phyloP scores from a whole-genome alignment of 116 monocot species.

The Zostera marina region DNA sequence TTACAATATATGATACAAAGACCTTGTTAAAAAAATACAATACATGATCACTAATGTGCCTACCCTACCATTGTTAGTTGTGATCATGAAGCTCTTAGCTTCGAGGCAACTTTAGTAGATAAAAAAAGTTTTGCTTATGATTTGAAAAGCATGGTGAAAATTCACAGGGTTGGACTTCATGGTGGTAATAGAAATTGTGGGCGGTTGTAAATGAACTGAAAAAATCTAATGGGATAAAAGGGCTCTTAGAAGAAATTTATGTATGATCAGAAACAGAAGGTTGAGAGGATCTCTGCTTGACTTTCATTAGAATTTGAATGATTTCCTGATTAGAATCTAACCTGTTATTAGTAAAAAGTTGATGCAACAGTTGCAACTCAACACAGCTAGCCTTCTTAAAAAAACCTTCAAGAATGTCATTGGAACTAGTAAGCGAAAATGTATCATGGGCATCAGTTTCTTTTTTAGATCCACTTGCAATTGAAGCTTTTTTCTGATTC shows the following conservation, averaged over 20 bases:
- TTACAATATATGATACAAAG: too few relatives aligned
- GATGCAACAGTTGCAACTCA: constrained; percentile 25
- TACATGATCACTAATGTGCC: too few relatives aligned
- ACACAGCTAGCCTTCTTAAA: constrained; percentile 33
- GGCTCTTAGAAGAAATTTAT: background rate
- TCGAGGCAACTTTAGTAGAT: background rate
- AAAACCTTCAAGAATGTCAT: constrained; percentile 20
- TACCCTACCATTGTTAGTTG: too few relatives aligned
- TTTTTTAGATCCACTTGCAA: background rate
- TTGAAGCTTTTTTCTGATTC: background rate
- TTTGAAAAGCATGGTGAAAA: background rate
- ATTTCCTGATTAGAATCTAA: constrained; percentile 13
- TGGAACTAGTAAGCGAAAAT: background rate
- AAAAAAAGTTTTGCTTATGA: background rate
- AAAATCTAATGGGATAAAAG: constrained; percentile 1
- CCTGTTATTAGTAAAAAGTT: constrained; percentile 14
- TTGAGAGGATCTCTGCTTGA: constrained; percentile 11
- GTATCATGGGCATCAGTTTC: background rate
- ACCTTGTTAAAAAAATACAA: too few relatives aligned
- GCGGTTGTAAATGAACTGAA: background rate
- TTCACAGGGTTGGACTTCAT: background rate
- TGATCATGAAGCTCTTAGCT: too few relatives aligned
- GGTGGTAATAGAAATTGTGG: too few relatives aligned
- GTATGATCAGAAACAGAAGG: background rate
- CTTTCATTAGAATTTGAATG: constrained; percentile 14